phyloP scores from a whole-genome alignment of 2,329 filamentous ascomycete species.

The Colletotrichum karsti region DNA sequence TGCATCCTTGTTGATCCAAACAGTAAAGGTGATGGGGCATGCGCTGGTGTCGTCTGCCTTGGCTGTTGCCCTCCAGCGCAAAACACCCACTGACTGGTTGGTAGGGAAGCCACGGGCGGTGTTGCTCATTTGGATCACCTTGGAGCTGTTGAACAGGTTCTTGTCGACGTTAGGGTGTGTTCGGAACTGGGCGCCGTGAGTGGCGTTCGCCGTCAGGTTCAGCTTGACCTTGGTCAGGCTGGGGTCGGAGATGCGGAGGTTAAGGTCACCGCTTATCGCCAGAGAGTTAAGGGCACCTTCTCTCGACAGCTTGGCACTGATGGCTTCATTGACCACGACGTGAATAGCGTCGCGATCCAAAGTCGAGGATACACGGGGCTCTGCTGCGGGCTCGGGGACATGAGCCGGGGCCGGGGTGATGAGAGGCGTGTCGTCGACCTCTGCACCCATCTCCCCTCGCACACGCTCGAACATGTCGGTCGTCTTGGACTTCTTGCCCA shows the following conservation, averaged over 20 bases:
- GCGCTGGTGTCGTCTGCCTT: conserved; percentile 82
- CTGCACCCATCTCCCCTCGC: conserved; percentile 87
- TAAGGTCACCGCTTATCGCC: conserved; percentile 90
- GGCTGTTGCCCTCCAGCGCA: conserved; percentile 89
- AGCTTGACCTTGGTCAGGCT: conserved; percentile 93
- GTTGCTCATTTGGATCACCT: conserved; percentile 90
- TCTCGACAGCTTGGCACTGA: conserved; percentile 86
- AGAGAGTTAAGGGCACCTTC: conserved; percentile 89
- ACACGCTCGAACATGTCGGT: conserved; percentile 98
- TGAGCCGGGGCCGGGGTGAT: conserved; percentile 65
- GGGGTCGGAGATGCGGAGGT: conserved; percentile 88
- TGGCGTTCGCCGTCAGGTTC: conserved; percentile 77
- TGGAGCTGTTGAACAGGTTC: conserved; percentile 82
- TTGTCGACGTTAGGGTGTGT: conserved; percentile 98
- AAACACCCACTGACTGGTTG: conserved; percentile 91
- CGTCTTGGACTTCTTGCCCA: conserved; percentile 98
- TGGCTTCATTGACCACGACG: conserved; percentile 87
- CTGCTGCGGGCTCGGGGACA: conserved; percentile 59
- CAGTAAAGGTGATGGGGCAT: conserved; percentile 93
- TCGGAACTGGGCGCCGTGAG: conserved; percentile 88
- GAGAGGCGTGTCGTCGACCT: conserved; percentile 80
- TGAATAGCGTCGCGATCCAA: conserved; percentile 87
- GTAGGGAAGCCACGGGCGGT: conserved; percentile 88
- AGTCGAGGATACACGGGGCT: conserved; percentile 70
- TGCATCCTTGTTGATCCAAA: conserved; percentile 93